Conservation (phyloP, 176 grass and related monocot species). For the Tillandsia fasciculata region DNA sequence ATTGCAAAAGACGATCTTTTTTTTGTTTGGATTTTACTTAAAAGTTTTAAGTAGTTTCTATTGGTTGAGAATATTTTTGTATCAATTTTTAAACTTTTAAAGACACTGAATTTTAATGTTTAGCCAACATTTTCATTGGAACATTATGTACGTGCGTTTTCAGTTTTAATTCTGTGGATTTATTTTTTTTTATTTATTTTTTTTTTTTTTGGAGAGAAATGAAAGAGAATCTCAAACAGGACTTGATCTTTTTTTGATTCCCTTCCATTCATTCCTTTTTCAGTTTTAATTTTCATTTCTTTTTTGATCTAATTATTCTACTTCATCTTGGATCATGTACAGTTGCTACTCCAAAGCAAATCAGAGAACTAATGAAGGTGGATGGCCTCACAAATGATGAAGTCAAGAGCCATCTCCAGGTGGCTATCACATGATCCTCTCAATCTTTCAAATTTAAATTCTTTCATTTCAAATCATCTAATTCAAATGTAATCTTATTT, state of each 20-base stretch:
- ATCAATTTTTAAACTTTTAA: too few relatives aligned
- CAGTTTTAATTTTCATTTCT: neutral
- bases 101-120: too few relatives aligned
- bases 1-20: neutral
- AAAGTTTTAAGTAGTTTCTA: neutral
- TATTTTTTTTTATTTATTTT: neutral
- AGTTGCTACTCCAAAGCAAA: conserved; percentile 3
- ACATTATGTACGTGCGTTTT: too few relatives aligned
- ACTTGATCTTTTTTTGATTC: neutral
- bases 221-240: neutral
- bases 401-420: conserved; percentile 2
- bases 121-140: too few relatives aligned
- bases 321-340: neutral
- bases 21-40: neutral
- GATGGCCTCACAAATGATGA: conserved; percentile 5
- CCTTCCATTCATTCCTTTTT: too few relatives aligned
- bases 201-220: neutral
- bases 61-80: too few relatives aligned
- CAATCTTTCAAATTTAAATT: neutral
- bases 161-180: neutral
- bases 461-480: neutral
- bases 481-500: neutral
- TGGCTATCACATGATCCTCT: neutral
- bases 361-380: conserved; percentile 2
- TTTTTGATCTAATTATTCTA: neutral